These are phyloP conservation scores for Phoma sp. DNA, from an alignment of 2,329 filamentous ascomycete species.

Conservation along the genomic window DNA sequence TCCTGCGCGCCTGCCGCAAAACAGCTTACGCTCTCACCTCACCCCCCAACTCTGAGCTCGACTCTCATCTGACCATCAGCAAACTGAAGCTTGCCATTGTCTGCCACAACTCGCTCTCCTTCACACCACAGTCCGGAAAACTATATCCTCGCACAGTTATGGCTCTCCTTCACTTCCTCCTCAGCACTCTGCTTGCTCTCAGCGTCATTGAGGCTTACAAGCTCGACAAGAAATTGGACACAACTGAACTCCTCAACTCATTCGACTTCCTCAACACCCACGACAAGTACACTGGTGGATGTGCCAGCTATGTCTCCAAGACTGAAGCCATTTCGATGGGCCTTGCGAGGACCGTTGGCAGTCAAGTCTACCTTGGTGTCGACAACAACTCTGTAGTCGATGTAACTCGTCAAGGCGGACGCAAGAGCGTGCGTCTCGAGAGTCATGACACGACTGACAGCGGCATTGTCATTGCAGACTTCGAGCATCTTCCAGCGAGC, in stretches of 20 bases:
- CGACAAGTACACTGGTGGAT: slow-evolving; percentile 26
- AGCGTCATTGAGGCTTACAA: slow-evolving; percentile 15
- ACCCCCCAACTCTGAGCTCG: too few relatives aligned
- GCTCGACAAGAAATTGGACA: slow-evolving; percentile 24
- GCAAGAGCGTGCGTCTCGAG: slow-evolving; percentile 34
- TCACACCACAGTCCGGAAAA: neutral
- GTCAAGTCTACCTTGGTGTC: slow-evolving; percentile 32
- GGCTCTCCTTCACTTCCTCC: neutral
- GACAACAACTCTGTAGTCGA: slow-evolving; percentile 20
- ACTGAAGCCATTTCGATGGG: slow-evolving; percentile 21
- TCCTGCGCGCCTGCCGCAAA: neutral
- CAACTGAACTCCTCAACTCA: slow-evolving; percentile 27
- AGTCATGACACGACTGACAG: slow-evolving; percentile 28
- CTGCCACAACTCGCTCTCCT: neutral
- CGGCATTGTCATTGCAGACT: slow-evolving; percentile 38
- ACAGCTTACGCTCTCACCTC: neutral
- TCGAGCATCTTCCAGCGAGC: slow-evolving; percentile 37
- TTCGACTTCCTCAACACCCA: slow-evolving; percentile 24
- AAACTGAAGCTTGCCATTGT: neutral
- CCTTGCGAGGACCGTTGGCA: slow-evolving; percentile 22
- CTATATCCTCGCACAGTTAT: neutral
- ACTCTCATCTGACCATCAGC: neutral
- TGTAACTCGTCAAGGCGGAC: slow-evolving; percentile 18
- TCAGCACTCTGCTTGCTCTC: slow-evolving; percentile 1
- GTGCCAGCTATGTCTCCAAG: slow-evolving; percentile 30